Conservation (phyloP, 768 basidiomycete genomes). For the Symmetrospora coprosmae region DNA sequence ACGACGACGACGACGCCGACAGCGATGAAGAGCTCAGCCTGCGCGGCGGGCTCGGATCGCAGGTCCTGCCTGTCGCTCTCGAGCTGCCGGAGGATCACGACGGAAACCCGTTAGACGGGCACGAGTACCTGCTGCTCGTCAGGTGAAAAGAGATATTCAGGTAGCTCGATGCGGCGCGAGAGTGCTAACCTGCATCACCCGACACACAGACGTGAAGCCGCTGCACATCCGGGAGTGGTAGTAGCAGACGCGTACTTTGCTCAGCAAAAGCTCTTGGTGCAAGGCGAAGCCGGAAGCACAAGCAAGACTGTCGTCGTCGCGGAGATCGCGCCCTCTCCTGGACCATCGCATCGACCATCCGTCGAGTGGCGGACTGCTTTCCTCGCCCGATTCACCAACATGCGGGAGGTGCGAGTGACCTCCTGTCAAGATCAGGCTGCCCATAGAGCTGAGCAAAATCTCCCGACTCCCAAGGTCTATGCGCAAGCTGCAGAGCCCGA, state of each 20-base stretch:
- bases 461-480: too few species aligned
- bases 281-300: not conserved
- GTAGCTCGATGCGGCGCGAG: not conserved
- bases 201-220: constrained; percentile 24
- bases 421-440: too few species aligned
- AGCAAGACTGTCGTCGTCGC: not conserved
- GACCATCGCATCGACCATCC: constrained; percentile 3
- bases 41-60: constrained; percentile 29
- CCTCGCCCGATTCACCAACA: constrained; percentile 13
- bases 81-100: constrained; percentile 35
- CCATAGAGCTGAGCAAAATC: too few species aligned
- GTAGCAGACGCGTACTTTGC: not conserved
- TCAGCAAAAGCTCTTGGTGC: too few species aligned
- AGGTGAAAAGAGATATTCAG: constrained; percentile 13
- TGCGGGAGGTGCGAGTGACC: constrained; percentile 6
- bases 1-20: constrained; percentile 2
- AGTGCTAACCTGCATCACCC: not conserved
- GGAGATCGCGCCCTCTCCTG: not conserved
- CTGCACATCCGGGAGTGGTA: constrained; percentile 17
- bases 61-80: constrained; percentile 36
- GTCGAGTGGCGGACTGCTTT: constrained; percentile 11
- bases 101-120: constrained; percentile 36
- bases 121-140: constrained; percentile 35
- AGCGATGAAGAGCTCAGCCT: constrained; percentile 19
- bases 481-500: too few species aligned